These are phyloP conservation scores for Candida pseudoglaebosa DNA, from an alignment of 805 yeast genomes.

Conservation along the genomic window DNA sequence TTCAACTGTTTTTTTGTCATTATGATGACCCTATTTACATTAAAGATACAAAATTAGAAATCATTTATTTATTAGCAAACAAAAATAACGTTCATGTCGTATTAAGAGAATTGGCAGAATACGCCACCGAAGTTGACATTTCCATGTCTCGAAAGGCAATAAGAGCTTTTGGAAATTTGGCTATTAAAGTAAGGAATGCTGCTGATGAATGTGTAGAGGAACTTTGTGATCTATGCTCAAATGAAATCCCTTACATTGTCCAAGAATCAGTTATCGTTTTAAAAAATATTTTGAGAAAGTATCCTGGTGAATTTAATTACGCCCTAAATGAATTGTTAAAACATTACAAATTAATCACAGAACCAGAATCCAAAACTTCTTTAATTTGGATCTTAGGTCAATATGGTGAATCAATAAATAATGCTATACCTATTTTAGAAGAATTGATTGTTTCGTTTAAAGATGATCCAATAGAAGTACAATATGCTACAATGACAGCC, in stretches of 20 bases:
- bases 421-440: conserved; percentile 38
- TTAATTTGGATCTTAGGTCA: conserved; percentile 84
- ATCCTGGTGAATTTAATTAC: conserved; percentile 52
- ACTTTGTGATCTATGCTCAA: conserved; percentile 54
- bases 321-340: conserved; percentile 26
- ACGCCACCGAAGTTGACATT: conserved; percentile 82
- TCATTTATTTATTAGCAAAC: conserved; percentile 74
- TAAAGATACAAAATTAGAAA: conserved; percentile 86
- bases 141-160: conserved; percentile 86
- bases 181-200: conserved; percentile 65
- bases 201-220: conserved; percentile 63
- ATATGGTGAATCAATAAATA: conserved; percentile 47
- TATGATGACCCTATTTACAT: conserved; percentile 84
- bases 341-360: conserved; percentile 49
- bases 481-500: conserved; percentile 69
- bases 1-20: conserved; percentile 76
- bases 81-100: conserved; percentile 57
- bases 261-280: conserved; percentile 79
- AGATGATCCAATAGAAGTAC: conserved; percentile 72
- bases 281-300: conserved; percentile 71
- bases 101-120: conserved; percentile 73
- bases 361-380: conserved; percentile 75
- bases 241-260: conserved; percentile 67
- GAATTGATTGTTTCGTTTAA: conserved; percentile 44
- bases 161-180: conserved; percentile 84